A percentile compares a stretch with the other conserved stretches of the same genome.
Conservation (phyloP, 2,329 filamentous ascomycete species). For the Pestalotiopsis sp. region DNA sequence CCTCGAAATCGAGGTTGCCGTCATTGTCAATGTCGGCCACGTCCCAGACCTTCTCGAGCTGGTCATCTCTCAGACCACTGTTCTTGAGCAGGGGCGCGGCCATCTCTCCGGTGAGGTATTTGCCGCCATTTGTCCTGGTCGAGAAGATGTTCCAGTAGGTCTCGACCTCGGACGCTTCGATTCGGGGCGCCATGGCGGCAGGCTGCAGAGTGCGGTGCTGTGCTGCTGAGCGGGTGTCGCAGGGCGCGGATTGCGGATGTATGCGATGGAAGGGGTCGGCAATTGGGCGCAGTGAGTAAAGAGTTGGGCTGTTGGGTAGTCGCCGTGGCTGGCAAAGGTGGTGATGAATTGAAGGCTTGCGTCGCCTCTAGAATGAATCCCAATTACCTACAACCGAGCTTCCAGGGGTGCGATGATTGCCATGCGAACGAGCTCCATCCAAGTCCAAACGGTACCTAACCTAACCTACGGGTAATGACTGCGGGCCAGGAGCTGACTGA, state of each 20-base stretch:
- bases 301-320: too few species aligned
- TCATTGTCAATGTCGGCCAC: conserved; percentile 96
- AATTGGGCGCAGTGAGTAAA: not conserved
- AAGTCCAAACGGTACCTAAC: too few species aligned
- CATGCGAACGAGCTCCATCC: not conserved
- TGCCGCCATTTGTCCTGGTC: conserved; percentile 60
- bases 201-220: not conserved
- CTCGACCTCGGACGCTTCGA: conserved; percentile 65
- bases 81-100: conserved; percentile 66
- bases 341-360: not conserved
- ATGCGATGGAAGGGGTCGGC: not conserved
- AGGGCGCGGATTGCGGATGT: not conserved
- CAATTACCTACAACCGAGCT: not conserved
- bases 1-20: conserved; percentile 97
- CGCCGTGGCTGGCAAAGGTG: not conserved
- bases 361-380: not conserved
- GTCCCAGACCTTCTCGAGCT: conserved; percentile 98
- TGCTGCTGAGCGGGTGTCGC: not conserved
- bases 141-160: conserved; percentile 70
- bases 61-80: conserved; percentile 65
- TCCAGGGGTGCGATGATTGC: not conserved
- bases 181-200: conserved; percentile 58
- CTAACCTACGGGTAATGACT: not conserved
- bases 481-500: not conserved
- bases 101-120: conserved; percentile 63